Evolutionary conservation across 2,329 filamentous ascomycete species (phyloP).

Genomic region (Colletotrichum limetticola): DNA sequence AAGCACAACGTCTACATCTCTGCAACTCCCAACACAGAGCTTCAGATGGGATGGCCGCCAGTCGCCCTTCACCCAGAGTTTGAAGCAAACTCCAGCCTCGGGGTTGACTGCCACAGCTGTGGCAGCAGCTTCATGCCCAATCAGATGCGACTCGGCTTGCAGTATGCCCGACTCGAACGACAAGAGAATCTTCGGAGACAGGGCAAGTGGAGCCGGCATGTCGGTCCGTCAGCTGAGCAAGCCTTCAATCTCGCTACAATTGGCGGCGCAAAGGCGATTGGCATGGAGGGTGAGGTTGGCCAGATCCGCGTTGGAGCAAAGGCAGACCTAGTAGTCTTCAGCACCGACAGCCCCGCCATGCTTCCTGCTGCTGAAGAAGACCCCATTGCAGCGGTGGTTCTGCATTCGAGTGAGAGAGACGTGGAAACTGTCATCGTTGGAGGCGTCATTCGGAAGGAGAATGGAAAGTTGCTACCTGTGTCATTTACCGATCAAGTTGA

Average conservation of each 20-base stretch:
- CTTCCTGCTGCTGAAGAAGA: constrained; percentile 52
- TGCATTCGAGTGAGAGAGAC: constrained; percentile 53
- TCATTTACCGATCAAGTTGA: neutral
- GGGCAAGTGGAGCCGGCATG: constrained; percentile 21
- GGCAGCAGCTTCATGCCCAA: constrained; percentile 17
- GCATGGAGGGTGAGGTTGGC: constrained; percentile 54
- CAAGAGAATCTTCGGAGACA: constrained; percentile 42
- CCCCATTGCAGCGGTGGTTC: constrained; percentile 53
- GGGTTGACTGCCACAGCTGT: constrained; percentile 42
- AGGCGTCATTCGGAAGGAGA: constrained; percentile 50
- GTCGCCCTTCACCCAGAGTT: constrained; percentile 8
- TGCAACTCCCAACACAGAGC: constrained; percentile 60
- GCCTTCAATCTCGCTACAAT: constrained; percentile 62
- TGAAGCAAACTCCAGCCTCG: constrained; percentile 30
- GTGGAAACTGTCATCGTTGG: constrained; percentile 55
- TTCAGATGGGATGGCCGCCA: constrained; percentile 56
- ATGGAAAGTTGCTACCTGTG: constrained; percentile 40
- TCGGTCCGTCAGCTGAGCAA: constrained; percentile 37
- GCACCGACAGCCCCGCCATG: constrained; percentile 46
- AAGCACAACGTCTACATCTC: constrained; percentile 49
- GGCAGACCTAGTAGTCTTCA: constrained; percentile 61
- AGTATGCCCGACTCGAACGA: constrained; percentile 10
- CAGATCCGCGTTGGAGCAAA: constrained; percentile 55
- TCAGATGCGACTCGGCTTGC: constrained; percentile 41
- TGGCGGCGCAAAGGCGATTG: constrained; percentile 54